Conservation (phyloP, 176 grass and related monocot genomes). For the Oryza meridionalis region DNA sequence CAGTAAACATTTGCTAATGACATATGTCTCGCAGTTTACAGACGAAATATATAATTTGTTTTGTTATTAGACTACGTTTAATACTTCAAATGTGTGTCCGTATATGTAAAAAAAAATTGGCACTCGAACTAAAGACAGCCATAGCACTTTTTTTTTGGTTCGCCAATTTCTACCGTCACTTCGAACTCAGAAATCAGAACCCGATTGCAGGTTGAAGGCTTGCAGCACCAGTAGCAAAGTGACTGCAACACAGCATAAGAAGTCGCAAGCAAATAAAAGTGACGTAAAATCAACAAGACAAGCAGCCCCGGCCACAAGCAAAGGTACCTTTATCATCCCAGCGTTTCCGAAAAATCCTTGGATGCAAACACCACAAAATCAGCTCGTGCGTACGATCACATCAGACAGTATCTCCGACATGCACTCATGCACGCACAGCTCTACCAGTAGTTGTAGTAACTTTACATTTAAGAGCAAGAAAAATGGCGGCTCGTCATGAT, state of each 20-base stretch:
- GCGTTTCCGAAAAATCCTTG: background rate
- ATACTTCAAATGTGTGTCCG: no score
- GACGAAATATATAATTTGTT: no score
- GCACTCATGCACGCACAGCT: background rate
- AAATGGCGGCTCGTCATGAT: background rate
- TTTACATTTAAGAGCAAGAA: background rate
- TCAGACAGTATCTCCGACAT: background rate
- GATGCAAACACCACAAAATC: background rate
- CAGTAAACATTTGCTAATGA: no score
- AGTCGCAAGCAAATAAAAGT: constrained; percentile 9
- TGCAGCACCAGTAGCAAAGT: background rate
- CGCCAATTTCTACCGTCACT: background rate
- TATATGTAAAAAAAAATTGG: no score
- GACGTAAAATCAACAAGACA: constrained; percentile 3
- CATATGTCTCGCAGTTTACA: no score
- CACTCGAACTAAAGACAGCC: background rate
- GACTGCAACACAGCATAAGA: background rate
- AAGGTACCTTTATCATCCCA: background rate
- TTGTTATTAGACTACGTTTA: no score
- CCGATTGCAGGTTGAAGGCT: background rate
- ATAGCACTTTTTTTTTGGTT: background rate
- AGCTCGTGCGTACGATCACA: background rate
- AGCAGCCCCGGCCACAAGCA: background rate
- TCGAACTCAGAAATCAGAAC: background rate
- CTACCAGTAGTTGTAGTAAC: background rate